Percentiles rank a stretch among this genome's conserved stretches.
phyloP scores from a whole-genome alignment of 805 yeast genomes.

The Lipomyces yamadae region DNA sequence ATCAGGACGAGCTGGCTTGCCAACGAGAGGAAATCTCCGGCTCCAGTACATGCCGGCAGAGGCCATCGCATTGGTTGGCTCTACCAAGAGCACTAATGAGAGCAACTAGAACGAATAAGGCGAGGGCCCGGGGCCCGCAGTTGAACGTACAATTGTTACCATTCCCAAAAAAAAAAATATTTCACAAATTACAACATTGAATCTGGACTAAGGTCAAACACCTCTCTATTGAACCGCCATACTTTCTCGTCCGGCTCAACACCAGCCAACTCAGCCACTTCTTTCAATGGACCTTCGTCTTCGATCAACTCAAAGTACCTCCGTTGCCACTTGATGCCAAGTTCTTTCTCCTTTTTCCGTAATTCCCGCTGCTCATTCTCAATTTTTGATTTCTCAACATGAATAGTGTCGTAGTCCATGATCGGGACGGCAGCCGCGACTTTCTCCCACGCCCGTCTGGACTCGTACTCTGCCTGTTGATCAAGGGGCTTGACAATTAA shows the following conservation, averaged over 20 bases:
- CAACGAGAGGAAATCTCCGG: no score
- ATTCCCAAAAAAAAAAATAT: not conserved
- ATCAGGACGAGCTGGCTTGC: no score
- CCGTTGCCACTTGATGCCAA: constrained; percentile 71
- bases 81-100: no score
- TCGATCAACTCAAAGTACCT: constrained; percentile 72
- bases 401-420: constrained; percentile 77
- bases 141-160: not conserved
- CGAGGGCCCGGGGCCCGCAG: not conserved
- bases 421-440: constrained; percentile 85
- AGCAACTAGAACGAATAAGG: no score
- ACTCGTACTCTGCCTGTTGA: constrained; percentile 78
- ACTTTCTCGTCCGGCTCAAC: constrained; percentile 32
- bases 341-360: constrained; percentile 71
- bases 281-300: constrained; percentile 25
- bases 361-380: constrained; percentile 85
- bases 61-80: no score
- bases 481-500: constrained; percentile 79
- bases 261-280: constrained; percentile 31
- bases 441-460: constrained; percentile 85
- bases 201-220: constrained; percentile 39
- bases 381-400: constrained; percentile 71
- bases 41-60: no score
- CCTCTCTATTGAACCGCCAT: constrained; percentile 42
- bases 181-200: constrained; percentile 26